Conservation (phyloP, 2,329 filamentous ascomycete genomes). For the Cladosporium sp. region DNA sequence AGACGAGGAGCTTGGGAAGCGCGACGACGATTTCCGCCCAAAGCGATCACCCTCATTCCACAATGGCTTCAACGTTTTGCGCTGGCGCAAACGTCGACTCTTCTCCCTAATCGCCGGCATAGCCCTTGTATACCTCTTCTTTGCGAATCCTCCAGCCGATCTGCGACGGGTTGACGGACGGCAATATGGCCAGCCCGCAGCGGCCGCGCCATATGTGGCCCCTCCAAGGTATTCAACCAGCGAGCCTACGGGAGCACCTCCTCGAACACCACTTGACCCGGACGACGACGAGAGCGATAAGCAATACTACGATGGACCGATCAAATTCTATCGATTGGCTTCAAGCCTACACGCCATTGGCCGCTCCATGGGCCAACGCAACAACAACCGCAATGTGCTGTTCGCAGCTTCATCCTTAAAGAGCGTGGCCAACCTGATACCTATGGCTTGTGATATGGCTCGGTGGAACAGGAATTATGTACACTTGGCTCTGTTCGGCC, state of each 20-base stretch:
- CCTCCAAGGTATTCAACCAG: neutral
- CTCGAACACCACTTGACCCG: conserved; percentile 17
- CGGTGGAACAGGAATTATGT: conserved; percentile 65
- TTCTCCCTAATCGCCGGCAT: conserved; percentile 38
- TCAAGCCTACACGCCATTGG: conserved; percentile 58
- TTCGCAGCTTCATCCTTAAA: conserved; percentile 73
- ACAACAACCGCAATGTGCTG: conserved; percentile 65
- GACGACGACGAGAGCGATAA: conserved; percentile 21
- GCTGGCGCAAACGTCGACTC: conserved; percentile 49
- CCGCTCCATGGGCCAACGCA: conserved; percentile 48
- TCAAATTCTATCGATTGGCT: conserved; percentile 65
- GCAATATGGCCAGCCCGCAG: neutral
- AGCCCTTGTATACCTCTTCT: conserved; percentile 58
- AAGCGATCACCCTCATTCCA: conserved; percentile 19
- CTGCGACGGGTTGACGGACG: conserved; percentile 27
- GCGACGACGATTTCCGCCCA: conserved; percentile 57
- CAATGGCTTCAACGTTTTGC: conserved; percentile 27
- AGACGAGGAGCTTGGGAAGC: conserved; percentile 63
- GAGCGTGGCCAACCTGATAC: conserved; percentile 69
- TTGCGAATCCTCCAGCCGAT: conserved; percentile 59
- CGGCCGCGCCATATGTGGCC: neutral
- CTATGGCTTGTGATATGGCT: conserved; percentile 85
- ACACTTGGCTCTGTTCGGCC: conserved; percentile 76
- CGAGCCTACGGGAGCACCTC: conserved; percentile 23
- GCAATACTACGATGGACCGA: conserved; percentile 62